These are phyloP conservation scores for Talaromyces sp. DNA, from an alignment of 2,329 filamentous ascomycete species.

Conservation along the genomic window DNA sequence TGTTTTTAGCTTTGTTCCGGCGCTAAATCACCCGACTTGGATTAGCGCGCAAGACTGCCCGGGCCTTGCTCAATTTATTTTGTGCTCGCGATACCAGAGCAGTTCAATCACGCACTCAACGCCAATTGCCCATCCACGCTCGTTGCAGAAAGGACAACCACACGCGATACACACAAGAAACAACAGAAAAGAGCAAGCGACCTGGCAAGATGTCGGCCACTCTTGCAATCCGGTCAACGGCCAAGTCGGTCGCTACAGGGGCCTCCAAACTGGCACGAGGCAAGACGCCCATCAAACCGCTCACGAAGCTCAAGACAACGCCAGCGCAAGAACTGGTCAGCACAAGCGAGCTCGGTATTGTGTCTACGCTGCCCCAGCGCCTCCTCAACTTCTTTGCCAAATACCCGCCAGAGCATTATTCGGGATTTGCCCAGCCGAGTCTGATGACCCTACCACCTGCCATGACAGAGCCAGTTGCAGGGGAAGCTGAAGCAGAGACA, in stretches of 20 bases:
- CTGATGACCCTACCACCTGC: constrained; percentile 15
- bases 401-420: constrained; percentile 65
- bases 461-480: constrained; percentile 19
- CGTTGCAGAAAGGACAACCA: background rate
- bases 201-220: constrained; percentile 14
- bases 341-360: background rate
- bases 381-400: constrained; percentile 83
- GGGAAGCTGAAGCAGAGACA: no score
- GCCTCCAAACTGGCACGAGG: background rate
- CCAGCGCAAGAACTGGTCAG: background rate
- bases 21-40: constrained; percentile 12
- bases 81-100: background rate
- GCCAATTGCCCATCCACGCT: background rate
- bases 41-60: constrained; percentile 14
- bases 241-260: background rate
- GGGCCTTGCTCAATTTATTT: constrained; percentile 9
- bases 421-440: constrained; percentile 24
- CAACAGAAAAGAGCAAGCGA: background rate
- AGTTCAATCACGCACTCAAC: background rate
- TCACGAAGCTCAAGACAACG: background rate
- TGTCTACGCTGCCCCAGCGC: constrained; percentile 58
- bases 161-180: background rate
- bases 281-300: background rate
- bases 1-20: constrained; percentile 3
- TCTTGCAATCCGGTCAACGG: constrained; percentile 16